phyloP scores from a whole-genome alignment of 768 basidiomycete genomes.

The Rhodocollybia butyracea region DNA sequence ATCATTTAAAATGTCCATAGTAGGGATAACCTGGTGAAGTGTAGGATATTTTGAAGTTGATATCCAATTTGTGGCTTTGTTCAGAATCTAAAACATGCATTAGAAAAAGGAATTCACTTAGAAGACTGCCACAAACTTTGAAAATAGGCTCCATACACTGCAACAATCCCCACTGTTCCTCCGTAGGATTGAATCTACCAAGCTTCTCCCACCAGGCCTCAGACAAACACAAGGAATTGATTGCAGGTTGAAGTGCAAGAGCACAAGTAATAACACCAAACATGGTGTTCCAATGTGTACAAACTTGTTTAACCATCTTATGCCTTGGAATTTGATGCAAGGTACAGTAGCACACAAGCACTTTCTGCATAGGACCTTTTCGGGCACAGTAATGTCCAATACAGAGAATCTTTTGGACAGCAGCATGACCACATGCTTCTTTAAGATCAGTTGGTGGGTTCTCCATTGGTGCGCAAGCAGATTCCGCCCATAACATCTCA shows the following conservation, averaged over 20 bases:
- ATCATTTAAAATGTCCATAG: background rate
- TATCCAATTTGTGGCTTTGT: background rate
- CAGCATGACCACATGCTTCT: background rate
- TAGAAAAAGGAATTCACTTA: background rate
- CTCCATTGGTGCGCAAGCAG: background rate
- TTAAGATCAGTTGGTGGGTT: background rate
- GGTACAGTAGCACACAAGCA: background rate
- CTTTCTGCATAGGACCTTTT: conserved; percentile 13
- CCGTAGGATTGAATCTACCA: background rate
- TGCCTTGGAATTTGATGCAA: background rate
- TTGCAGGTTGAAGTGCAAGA: background rate
- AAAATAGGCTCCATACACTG: background rate
- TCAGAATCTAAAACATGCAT: background rate
- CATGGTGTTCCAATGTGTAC: background rate
- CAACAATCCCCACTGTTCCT: background rate
- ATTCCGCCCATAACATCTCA: background rate
- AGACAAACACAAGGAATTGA: background rate
- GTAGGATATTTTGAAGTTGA: background rate
- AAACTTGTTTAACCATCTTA: background rate
- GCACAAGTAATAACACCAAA: background rate
- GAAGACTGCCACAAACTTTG: no score
- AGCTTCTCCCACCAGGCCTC: background rate
- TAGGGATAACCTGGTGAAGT: background rate
- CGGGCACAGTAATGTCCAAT: conserved; percentile 1
- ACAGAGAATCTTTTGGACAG: background rate